Percentiles rank a stretch among this genome's conserved stretches.
phyloP scores from a whole-genome alignment of 352 stramenopile species.

The Phytophthora lateralis region DNA sequence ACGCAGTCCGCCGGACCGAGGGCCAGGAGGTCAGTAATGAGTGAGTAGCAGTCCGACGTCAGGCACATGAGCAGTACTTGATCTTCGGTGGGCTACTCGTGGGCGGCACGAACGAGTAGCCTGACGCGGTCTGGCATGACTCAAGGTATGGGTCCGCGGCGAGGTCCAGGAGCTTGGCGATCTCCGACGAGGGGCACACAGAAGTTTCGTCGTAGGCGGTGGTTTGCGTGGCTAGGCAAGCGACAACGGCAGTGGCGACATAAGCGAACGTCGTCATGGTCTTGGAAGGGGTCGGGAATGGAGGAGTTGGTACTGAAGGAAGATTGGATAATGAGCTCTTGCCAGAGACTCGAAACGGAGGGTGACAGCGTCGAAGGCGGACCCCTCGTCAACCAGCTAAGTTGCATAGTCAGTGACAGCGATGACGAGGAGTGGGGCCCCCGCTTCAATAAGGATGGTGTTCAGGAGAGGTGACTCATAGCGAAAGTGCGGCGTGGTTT shows the following conservation, averaged over 20 bases:
- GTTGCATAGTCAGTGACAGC: background rate
- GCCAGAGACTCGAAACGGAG: background rate
- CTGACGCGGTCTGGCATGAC: slow-evolving; percentile 34
- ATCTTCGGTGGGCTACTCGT: slow-evolving; percentile 31
- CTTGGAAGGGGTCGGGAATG: slow-evolving; percentile 12
- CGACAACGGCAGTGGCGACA: slow-evolving; percentile 17
- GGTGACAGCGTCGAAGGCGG: background rate
- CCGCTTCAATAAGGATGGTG: slow-evolving; percentile 19
- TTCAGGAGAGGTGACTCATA: slow-evolving; percentile 5
- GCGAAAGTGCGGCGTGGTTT: background rate
- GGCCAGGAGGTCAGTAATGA: slow-evolving; percentile 36
- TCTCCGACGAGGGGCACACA: slow-evolving; percentile 35
- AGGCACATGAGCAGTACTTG: slow-evolving; percentile 48
- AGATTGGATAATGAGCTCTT: slow-evolving; percentile 45
- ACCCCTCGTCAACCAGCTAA: slow-evolving; percentile 19
- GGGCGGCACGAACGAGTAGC: slow-evolving; percentile 43
- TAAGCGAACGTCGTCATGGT: slow-evolving; percentile 50
- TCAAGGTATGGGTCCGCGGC: slow-evolving; percentile 24
- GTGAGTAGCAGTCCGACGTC: slow-evolving; percentile 37
- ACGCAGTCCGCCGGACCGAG: slow-evolving; percentile 51
- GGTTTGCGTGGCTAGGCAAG: slow-evolving; percentile 34
- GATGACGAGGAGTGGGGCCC: no score
- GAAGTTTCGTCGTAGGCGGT: slow-evolving; percentile 35
- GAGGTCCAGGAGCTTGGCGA: slow-evolving; percentile 36
- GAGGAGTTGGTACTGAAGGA: slow-evolving; percentile 34